Conservation (phyloP, 768 basidiomycete species). For the Phylloporus rhodoxanthus region DNA sequence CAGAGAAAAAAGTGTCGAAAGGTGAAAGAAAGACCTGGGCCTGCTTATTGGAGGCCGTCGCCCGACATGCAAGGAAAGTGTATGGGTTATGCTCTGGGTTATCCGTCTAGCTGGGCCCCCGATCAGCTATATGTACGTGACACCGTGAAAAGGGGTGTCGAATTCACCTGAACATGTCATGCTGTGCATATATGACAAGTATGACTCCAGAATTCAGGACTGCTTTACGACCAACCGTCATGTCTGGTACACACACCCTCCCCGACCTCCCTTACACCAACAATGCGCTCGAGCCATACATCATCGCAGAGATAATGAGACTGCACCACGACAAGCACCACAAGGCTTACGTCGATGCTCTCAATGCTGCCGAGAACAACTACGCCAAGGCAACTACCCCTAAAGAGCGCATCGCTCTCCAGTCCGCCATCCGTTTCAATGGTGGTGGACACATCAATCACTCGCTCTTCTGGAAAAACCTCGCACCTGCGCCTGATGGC, state of each 20-base stretch:
- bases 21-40: conserved; percentile 14
- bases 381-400: conserved; percentile 66
- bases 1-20: conserved; percentile 9
- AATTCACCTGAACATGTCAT: conserved; percentile 9
- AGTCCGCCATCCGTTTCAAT: conserved; percentile 23
- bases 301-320: conserved; percentile 85
- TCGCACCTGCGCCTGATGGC: conserved; percentile 53
- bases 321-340: conserved; percentile 96
- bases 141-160: conserved; percentile 22
- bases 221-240: conserved; percentile 17
- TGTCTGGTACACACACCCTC: conserved; percentile 49
- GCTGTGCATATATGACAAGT: conserved; percentile 12
- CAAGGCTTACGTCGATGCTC: conserved; percentile 88
- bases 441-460: conserved; percentile 75
- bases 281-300: conserved; percentile 90
- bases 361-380: conserved; percentile 56
- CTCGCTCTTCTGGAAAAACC: conserved; percentile 96
- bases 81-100: conserved; percentile 29
- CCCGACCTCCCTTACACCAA: conserved; percentile 77
- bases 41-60: conserved; percentile 29
- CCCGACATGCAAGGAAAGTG: conserved; percentile 18
- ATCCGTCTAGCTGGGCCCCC: conserved; percentile 28
- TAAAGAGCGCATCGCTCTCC: conserved; percentile 38
- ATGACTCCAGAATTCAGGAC: neutral
- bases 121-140: conserved; percentile 22